A percentile compares a stretch with the other conserved stretches of the same genome.
Evolutionary conservation across 176 grass and related monocot genomes (phyloP).

Genomic region (Microstegium vimineum): DNA sequence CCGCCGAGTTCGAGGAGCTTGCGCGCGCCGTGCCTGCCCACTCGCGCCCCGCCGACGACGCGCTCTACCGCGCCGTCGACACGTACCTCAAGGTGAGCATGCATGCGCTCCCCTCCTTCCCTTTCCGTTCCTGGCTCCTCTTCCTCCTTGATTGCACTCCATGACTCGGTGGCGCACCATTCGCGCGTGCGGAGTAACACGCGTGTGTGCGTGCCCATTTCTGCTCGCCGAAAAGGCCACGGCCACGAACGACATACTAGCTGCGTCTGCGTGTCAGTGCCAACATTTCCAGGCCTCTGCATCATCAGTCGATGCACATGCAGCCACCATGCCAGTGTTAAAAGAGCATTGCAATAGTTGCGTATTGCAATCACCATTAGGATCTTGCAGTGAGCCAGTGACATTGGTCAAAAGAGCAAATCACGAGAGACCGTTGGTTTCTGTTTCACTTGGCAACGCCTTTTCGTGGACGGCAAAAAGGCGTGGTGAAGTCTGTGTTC

Average conservation of each 20-base stretch:
- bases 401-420: neutral
- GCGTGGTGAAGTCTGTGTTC: neutral
- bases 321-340: neutral
- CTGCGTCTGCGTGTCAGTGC: neutral
- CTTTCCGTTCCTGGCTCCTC: neutral
- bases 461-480: neutral
- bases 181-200: slow-evolving; percentile 1
- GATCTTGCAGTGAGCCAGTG: neutral
- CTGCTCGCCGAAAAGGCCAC: neutral
- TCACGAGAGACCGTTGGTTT: neutral
- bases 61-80: slow-evolving; percentile 89
- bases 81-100: slow-evolving; percentile 89
- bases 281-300: neutral
- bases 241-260: neutral
- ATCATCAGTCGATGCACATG: neutral
- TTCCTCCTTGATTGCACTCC: neutral
- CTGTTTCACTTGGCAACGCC: neutral
- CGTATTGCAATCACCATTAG: neutral
- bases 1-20: slow-evolving; percentile 80
- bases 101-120: neutral
- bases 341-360: too few species aligned
- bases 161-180: neutral
- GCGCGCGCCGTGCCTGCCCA: slow-evolving; percentile 64
- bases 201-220: slow-evolving; percentile 9
- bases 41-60: slow-evolving; percentile 76